Evolutionary conservation across 768 basidiomycete genomes (phyloP), one percentile per base, ranked within the genome.

Genomic region (Trametes cingulata): DNA sequence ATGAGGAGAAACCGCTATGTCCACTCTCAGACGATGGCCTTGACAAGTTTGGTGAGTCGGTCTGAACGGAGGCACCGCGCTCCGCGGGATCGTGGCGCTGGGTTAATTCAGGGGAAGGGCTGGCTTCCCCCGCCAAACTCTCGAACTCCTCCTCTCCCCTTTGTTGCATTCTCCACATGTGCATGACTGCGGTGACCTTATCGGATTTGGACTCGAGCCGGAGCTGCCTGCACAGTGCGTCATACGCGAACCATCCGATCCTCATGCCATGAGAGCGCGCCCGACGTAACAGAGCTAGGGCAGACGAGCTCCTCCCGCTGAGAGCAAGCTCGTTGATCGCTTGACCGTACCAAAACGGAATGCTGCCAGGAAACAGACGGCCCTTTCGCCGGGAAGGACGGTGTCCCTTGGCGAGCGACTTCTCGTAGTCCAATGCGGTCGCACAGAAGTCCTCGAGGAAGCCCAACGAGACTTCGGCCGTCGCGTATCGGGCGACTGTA

Each of bases 251-350:
- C 1, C 65, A 63, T 6, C 77, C 62, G 40, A 86, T 60, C 15
- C 22, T 65, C 49, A 76, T 70, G 8, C 55, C 60, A 1, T 69
- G 69, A 9, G 71, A 54, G 2, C 62, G 63, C 10, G 74, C 73
- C 12, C 71, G 65, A 5, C 78, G 78, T n/a, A 84, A 65, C 42
- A 85, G 68, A n/a, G 64, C 49, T n/a, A 84, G 36, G 3, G 85
- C 84, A 19, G 74, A 74, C 0, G 75, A 69, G 1, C 75, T 52
- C 29, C 77, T 73, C 15, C 77, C 75, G 3, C 73, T 69, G 14
- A 70, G 62, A 8, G 77, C 77, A 19, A 83, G 74, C 10, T 69
- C 73, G 47, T 76, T 73, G 20, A 87, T 68, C 2, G 78, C 78
- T 13, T 73, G 43, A n/a, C 70, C 77, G 71, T 69, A 80, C 52